A percentile compares a stretch with the other conserved stretches of the same genome.
phyloP scores from a whole-genome alignment of 441 rosid species.

The Bruguiera hainesii region DNA sequence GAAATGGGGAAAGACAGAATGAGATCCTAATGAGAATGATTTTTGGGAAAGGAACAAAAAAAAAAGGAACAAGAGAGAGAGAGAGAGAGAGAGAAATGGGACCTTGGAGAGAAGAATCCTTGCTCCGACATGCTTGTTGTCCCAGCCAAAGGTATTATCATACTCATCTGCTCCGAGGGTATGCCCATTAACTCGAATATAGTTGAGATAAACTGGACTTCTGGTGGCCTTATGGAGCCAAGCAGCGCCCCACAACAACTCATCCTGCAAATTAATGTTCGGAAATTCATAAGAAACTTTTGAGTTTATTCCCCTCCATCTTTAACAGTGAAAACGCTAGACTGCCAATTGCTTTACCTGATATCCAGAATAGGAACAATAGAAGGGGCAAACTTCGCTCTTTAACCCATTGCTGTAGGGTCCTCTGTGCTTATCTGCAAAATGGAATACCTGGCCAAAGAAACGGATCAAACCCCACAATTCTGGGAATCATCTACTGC shows the following conservation, averaged over 20 bases:
- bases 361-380: slow-evolving; percentile 81
- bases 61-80: too few species aligned
- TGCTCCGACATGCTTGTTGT: slow-evolving; percentile 81
- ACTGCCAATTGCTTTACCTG: slow-evolving; percentile 38
- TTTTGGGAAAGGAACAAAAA: not conserved
- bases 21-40: not conserved
- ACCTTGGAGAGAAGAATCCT: slow-evolving; percentile 91
- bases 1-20: not conserved
- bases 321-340: not conserved
- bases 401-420: slow-evolving; percentile 79
- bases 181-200: slow-evolving; percentile 71
- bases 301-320: not conserved
- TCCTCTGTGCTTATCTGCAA: slow-evolving; percentile 77
- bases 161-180: slow-evolving; percentile 32
- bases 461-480: not conserved
- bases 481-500: too few species aligned
- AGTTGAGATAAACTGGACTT: slow-evolving; percentile 36
- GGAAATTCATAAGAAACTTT: not conserved
- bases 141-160: slow-evolving; percentile 51
- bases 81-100: not conserved
- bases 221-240: slow-evolving; percentile 54
- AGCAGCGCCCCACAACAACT: slow-evolving; percentile 62
- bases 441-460: slow-evolving; percentile 57
- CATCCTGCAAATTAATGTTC: slow-evolving; percentile 33
- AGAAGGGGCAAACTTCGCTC: slow-evolving; percentile 73